Percentiles rank a stretch among this genome's conserved stretches.
Conservation (phyloP, 768 basidiomycete species). For the Amanita muscaria region DNA sequence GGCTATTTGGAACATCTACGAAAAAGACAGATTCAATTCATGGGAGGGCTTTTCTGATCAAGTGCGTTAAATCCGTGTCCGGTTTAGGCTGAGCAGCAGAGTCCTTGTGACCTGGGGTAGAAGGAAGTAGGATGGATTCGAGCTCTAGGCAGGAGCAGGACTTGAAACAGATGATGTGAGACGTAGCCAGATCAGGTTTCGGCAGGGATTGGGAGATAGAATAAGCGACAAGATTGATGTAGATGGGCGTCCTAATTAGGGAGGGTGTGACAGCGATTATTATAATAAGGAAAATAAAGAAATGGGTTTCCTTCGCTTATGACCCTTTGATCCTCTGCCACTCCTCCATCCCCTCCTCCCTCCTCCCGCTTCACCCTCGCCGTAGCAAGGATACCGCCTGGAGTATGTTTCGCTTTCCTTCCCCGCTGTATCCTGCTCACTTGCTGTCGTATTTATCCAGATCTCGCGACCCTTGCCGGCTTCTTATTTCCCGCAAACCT, state of each 20-base stretch:
- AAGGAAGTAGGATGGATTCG: too few relatives aligned
- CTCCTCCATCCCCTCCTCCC: constrained; percentile 10
- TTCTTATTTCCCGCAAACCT: constrained; percentile 42
- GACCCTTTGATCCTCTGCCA: constrained; percentile 3
- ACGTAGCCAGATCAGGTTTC: neutral
- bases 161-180: neutral
- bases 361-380: constrained; percentile 28
- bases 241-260: neutral
- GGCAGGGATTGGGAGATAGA: neutral
- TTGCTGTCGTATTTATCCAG: constrained; percentile 27
- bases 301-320: neutral
- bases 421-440: constrained; percentile 14
- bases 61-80: too few relatives aligned
- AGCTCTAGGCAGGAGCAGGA: too few relatives aligned
- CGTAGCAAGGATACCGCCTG: constrained; percentile 43
- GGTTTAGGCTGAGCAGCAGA: too few relatives aligned
- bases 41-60: too few relatives aligned
- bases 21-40: too few relatives aligned
- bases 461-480: constrained; percentile 95
- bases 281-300: constrained; percentile 2
- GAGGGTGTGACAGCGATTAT: neutral
- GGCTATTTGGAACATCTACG: too few relatives aligned
- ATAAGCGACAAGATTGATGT: neutral
- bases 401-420: constrained; percentile 22
- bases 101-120: too few relatives aligned